phyloP scores from a whole-genome alignment of 805 yeast genomes.

The Nakazawaea sp. region DNA sequence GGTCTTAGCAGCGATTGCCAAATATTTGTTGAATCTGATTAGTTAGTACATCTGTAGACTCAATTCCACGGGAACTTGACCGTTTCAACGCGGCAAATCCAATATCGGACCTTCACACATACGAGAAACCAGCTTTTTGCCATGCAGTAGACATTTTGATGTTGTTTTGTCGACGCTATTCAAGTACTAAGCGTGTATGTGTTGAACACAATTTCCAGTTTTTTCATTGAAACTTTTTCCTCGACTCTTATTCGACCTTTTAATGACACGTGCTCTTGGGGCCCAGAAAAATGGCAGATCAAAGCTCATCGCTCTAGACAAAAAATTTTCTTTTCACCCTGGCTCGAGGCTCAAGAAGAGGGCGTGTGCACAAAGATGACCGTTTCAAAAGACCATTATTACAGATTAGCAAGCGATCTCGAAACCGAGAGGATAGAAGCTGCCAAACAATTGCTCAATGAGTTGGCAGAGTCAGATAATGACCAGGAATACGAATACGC shows the following conservation, averaged over 20 bases:
- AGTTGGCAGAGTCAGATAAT: conserved; percentile 37
- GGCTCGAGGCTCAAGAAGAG: conserved; percentile 12
- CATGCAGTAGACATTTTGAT: conserved; percentile 31
- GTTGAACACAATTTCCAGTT: no score
- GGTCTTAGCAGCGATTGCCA: conserved; percentile 85
- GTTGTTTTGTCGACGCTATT: no score
- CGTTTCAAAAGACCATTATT: conserved; percentile 72
- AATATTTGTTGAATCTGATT: conserved; percentile 71
- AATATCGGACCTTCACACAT: no score
- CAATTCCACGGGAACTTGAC: not conserved
- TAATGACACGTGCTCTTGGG: conserved; percentile 4
- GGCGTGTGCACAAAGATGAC: conserved; percentile 23
- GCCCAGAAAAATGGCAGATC: no score
- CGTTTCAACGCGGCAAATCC: no score
- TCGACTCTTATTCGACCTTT: no score
- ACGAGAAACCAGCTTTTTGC: conserved; percentile 65
- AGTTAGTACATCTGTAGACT: not conserved
- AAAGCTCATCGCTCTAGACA: no score
- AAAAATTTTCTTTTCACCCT: conserved; percentile 1
- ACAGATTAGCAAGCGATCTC: conserved; percentile 68
- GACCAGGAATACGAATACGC: conserved; percentile 77
- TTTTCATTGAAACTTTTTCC: no score
- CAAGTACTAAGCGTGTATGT: no score
- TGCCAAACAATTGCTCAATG: conserved; percentile 59
- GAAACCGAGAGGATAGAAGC: conserved; percentile 67